Conservation (phyloP, 169 alveolate genomes). For the Theileria orientalis region DNA sequence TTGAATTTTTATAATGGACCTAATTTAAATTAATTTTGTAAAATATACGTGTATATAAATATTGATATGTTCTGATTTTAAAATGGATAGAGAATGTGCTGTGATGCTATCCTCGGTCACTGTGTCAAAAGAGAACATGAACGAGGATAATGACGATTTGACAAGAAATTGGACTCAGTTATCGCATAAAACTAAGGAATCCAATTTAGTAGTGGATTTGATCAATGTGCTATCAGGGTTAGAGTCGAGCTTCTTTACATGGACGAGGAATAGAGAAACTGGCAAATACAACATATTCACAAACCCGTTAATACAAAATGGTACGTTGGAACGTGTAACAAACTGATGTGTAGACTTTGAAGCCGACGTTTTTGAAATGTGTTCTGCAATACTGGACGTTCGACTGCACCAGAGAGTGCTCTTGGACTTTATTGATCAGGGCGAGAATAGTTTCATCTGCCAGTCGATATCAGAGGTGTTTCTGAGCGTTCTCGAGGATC, state of each 20-base stretch:
- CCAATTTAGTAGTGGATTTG: slow-evolving; percentile 34
- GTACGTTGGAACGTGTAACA: neutral
- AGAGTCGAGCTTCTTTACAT: slow-evolving; percentile 21
- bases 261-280: neutral
- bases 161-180: slow-evolving; percentile 23
- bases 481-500: slow-evolving; percentile 48
- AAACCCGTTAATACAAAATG: slow-evolving; percentile 15
- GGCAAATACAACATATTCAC: neutral
- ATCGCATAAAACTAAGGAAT: slow-evolving; percentile 32
- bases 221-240: slow-evolving; percentile 53
- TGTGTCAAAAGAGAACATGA: neutral
- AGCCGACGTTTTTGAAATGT: slow-evolving; percentile 28
- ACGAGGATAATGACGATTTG: neutral
- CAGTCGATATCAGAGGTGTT: slow-evolving; percentile 48
- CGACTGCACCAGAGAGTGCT: slow-evolving; percentile 36
- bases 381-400: slow-evolving; percentile 41
- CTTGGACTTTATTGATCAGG: slow-evolving; percentile 27
- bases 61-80: too few species aligned
- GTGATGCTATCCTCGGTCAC: slow-evolving; percentile 3
- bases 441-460: slow-evolving; percentile 27
- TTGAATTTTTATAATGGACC: too few species aligned
- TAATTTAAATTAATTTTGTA: neutral
- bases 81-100: slow-evolving; percentile 12
- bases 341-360: slow-evolving; percentile 13
- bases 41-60: too few species aligned